Base-by-base conservation (phyloP, 768 basidiomycete genomes). In the Tricholomella constricta region DNA sequence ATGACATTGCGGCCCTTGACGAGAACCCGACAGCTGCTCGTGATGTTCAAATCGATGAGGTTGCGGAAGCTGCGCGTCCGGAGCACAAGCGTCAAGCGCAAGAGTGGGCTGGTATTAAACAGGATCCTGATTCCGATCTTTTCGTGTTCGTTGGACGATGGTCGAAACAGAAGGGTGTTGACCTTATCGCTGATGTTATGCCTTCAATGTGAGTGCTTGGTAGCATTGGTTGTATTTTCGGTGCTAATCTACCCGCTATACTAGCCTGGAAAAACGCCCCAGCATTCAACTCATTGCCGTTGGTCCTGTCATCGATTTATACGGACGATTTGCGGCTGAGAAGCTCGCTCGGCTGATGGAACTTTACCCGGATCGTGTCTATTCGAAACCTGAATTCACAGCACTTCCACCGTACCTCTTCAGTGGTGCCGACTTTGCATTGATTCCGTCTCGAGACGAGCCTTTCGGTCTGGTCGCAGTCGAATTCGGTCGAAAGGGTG, bases 81-180 rank as follows among this genome's bases (percentile, higher is more conserved):
- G 94, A 94, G 66, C 72, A 82, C 66, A 96, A 97, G 72, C 84
- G 92, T 11, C 90, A 94, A 65, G 91, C 94, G 9, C 94, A 97
- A 62, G 91, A 95, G 68, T 97, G 94, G 94, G 94, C 94, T 32
- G 85, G 87, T 43, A 87, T 97, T 71, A 88, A 86, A 66, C 94
- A 96, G 63, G 93, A 96, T 63, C 88, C 94, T 1, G 75, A 90
- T 35, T 85, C 93, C 1, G 92, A 95, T 67, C 69, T 97, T 42
- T 96, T 97, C 65, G 94, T 97, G 57, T 96, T 97, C 70, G 94
- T 97, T 58, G 94, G 94, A 66, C 88, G 94, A 57, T 97, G 94
- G 94, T 97, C 94, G 5, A 97, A 96, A 70, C 94, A 97, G 70
- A 97, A 97, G 71, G 94, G 91, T 72, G 93, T 97, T n/a, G 94